phyloP scores from a whole-genome alignment of 208 protist genomes.

The Trypanosoma cruzi region DNA sequence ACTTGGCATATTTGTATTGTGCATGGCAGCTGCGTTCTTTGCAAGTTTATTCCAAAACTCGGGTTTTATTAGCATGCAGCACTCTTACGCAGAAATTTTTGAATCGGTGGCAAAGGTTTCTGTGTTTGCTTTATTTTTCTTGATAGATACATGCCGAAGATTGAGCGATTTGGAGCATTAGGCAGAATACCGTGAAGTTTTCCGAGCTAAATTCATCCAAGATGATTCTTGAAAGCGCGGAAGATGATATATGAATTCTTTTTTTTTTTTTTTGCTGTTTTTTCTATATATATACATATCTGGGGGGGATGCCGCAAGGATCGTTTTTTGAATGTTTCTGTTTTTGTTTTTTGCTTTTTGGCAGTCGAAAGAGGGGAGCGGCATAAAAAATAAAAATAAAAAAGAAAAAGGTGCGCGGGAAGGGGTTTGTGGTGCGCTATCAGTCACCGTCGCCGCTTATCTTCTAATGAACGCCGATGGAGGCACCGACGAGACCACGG shows the following conservation, averaged over 20 bases:
- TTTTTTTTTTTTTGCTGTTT: no score
- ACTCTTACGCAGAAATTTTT: constrained; percentile 3
- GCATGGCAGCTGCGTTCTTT: constrained; percentile 3
- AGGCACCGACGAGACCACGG: background rate
- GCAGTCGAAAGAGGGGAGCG: no score
- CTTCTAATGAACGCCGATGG: constrained; percentile 6
- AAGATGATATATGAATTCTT: background rate
- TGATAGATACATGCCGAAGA: constrained; percentile 5
- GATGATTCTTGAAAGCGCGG: background rate
- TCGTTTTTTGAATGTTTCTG: no score
- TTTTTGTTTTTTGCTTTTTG: no score
- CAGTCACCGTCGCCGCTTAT: background rate
- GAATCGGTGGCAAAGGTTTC: background rate
- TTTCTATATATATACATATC: no score
- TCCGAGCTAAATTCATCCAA: background rate
- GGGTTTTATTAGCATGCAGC: background rate
- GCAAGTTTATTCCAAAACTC: background rate
- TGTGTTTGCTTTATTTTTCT: constrained; percentile 6
- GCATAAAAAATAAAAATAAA: constrained; percentile 9
- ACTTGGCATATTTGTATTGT: constrained; percentile 8
- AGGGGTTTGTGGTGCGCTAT: background rate
- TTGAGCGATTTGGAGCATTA: background rate
- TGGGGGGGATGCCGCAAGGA: no score
- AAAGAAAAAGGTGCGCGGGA: background rate
- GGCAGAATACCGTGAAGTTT: background rate